Evolutionary conservation across 805 yeast species (phyloP).

Genomic region (Candida ortonii): DNA sequence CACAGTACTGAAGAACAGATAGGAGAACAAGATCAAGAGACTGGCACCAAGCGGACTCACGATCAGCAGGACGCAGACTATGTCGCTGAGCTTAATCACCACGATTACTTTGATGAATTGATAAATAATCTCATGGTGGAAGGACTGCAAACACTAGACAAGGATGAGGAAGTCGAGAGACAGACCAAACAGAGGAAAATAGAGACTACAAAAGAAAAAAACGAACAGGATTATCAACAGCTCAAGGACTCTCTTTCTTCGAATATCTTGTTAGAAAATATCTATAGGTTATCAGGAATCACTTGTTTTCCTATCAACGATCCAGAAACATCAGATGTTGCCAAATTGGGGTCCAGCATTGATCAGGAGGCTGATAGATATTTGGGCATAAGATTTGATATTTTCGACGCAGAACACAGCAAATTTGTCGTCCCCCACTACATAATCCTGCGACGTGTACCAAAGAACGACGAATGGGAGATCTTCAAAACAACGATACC

Average conservation of each 20-base stretch:
- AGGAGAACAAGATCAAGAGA: slow-evolving; percentile 2
- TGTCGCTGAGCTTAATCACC: slow-evolving; percentile 24
- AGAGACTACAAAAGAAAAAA: slow-evolving; percentile 4
- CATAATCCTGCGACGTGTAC: slow-evolving; percentile 36
- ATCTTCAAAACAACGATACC: slow-evolving; percentile 36
- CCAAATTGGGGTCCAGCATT: neutral
- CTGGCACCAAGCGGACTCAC: no score
- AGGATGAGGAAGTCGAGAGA: slow-evolving; percentile 9
- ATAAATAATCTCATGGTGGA: slow-evolving; percentile 26
- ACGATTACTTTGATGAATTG: slow-evolving; percentile 31
- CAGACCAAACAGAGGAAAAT: slow-evolving; percentile 4
- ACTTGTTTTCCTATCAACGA: slow-evolving; percentile 51
- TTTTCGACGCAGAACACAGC: slow-evolving; percentile 29
- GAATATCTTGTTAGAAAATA: slow-evolving; percentile 43
- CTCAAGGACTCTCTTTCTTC: slow-evolving; percentile 24
- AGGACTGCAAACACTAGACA: slow-evolving; percentile 17
- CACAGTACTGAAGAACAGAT: no score
- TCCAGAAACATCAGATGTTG: no score
- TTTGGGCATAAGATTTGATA: slow-evolving; percentile 52
- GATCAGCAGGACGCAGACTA: slow-evolving; percentile 6
- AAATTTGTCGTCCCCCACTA: slow-evolving; percentile 45
- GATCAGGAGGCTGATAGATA: slow-evolving; percentile 25
- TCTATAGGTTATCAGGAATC: slow-evolving; percentile 46
- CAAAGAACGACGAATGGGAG: slow-evolving; percentile 30
- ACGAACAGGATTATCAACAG: slow-evolving; percentile 8